phyloP scores from a whole-genome alignment of 257 asterid genomes.

The Henckelia pumila region DNA sequence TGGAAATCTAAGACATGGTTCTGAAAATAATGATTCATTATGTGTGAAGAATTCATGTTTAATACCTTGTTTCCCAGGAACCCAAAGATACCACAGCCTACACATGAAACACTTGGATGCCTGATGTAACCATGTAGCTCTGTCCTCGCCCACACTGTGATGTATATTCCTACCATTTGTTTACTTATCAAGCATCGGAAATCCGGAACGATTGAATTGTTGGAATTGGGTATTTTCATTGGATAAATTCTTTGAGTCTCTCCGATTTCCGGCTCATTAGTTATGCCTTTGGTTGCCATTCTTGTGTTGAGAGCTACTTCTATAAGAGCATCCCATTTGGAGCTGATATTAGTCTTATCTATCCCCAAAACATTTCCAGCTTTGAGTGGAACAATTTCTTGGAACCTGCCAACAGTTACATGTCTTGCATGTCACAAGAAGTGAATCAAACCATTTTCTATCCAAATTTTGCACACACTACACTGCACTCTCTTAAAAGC shows the following conservation, averaged over 20 bases:
- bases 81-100: conserved; percentile 61
- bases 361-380: conserved; percentile 49
- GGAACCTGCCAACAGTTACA: conserved; percentile 49
- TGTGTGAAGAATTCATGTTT: conserved; percentile 7
- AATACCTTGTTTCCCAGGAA: conserved; percentile 60
- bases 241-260: conserved; percentile 49
- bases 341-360: conserved; percentile 36
- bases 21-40: neutral
- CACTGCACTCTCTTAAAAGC: conserved; percentile 3
- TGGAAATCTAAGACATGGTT: neutral
- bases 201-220: conserved; percentile 27
- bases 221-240: conserved; percentile 28
- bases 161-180: conserved; percentile 60
- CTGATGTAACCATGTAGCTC: conserved; percentile 39
- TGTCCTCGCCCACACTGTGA: conserved; percentile 50
- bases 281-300: conserved; percentile 21
- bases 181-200: conserved; percentile 53
- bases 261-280: conserved; percentile 41
- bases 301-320: conserved; percentile 52
- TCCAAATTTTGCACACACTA: too few species aligned
- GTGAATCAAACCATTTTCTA: too few species aligned
- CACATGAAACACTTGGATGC: conserved; percentile 42
- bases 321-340: conserved; percentile 57
- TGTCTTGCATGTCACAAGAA: conserved; percentile 7
- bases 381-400: conserved; percentile 65